Evolutionary conservation across 371 early-diverging fungal species (phyloP).

Genomic region (Aphelidium insulamus): DNA sequence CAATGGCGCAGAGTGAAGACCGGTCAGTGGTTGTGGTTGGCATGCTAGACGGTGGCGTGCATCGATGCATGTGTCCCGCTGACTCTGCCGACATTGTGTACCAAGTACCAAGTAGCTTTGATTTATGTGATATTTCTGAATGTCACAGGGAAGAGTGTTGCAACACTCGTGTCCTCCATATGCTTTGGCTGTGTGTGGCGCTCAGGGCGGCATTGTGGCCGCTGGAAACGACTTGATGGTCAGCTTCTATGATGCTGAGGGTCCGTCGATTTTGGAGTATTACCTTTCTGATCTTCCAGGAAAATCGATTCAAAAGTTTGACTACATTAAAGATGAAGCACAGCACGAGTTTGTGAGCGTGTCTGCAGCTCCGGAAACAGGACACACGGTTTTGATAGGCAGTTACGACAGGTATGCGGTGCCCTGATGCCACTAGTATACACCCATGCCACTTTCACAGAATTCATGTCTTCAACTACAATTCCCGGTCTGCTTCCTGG

Average conservation of each 20-base stretch:
- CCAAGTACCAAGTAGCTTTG: no score
- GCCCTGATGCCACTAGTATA: background rate
- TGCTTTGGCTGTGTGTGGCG: no score
- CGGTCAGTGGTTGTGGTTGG: no score
- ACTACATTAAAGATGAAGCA: slow-evolving; percentile 18
- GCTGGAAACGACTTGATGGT: slow-evolving; percentile 17
- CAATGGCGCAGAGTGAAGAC: no score
- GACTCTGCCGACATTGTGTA: no score
- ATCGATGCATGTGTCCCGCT: no score
- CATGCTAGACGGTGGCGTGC: no score
- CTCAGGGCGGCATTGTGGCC: slow-evolving; percentile 17
- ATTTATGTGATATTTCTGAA: no score
- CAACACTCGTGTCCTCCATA: no score
- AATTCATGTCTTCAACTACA: slow-evolving; percentile 21
- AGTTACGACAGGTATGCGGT: slow-evolving; percentile 13
- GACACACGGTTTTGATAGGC: slow-evolving; percentile 21
- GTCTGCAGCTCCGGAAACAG: slow-evolving; percentile 16
- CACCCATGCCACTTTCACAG: slow-evolving; percentile 4
- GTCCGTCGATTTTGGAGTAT: slow-evolving; percentile 1
- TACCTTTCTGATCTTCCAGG: slow-evolving; percentile 3
- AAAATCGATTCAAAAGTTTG: slow-evolving; percentile 16
- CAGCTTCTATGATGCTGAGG: slow-evolving; percentile 17
- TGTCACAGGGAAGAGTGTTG: no score
- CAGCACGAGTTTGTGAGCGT: slow-evolving; percentile 18
- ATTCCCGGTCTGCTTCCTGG: slow-evolving; percentile 11